phyloP scores from a whole-genome alignment of 108 stramenopile species.

The Cyclotella baltica region DNA sequence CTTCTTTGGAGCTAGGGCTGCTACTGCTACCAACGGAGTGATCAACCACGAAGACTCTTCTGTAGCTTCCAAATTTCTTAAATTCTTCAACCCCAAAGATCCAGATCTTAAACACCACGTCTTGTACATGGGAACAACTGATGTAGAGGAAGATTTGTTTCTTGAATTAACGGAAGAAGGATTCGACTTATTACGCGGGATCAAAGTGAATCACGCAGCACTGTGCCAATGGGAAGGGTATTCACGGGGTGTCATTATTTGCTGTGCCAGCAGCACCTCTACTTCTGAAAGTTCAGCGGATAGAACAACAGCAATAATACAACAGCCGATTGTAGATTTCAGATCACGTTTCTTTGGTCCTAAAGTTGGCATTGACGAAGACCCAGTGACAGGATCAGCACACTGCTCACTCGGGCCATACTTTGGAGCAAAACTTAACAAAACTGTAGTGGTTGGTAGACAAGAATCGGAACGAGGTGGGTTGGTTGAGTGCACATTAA shows the following conservation, averaged over 20 bases:
- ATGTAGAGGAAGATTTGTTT: conserved; percentile 65
- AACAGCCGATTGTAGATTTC: conserved; percentile 67
- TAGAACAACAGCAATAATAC: conserved; percentile 13
- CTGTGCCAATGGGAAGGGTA: conserved; percentile 68
- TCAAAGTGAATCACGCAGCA: conserved; percentile 52
- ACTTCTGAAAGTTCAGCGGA: not conserved
- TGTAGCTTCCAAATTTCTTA: not conserved
- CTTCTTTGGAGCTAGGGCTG: conserved; percentile 43
- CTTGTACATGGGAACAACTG: conserved; percentile 64
- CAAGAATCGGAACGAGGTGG: conserved; percentile 90
- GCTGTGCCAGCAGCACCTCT: conserved; percentile 44
- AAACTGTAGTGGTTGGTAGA: conserved; percentile 69
- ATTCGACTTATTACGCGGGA: conserved; percentile 57
- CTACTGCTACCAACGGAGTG: not conserved
- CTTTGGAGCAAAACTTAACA: conserved; percentile 77
- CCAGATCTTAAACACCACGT: conserved; percentile 39
- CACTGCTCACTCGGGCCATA: conserved; percentile 93
- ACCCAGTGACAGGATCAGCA: conserved; percentile 95
- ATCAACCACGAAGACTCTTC: not conserved
- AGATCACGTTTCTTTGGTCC: conserved; percentile 93
- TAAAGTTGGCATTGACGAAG: conserved; percentile 93
- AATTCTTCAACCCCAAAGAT: conserved; percentile 20
- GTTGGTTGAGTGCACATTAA: conserved; percentile 70
- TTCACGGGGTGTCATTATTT: conserved; percentile 77
- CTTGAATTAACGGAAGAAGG: conserved; percentile 74